Percentiles rank a stretch among this genome's conserved stretches.
Evolutionary conservation across 108 stramenopile genomes (phyloP).

Genomic region (Cyclostephanos tholiformis): DNA sequence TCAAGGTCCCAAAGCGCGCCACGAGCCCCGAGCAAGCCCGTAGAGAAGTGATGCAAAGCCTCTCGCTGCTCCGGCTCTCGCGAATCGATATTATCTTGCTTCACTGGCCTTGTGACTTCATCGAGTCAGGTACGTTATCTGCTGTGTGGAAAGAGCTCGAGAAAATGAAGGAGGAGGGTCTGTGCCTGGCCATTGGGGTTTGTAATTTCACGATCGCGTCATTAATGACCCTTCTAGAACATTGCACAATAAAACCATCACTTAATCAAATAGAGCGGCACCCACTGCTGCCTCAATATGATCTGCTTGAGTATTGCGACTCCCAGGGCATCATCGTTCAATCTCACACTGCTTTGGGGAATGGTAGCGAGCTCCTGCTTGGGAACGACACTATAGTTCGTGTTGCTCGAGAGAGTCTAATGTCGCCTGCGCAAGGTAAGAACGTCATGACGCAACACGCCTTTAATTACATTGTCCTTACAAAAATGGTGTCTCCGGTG

Average conservation of each 20-base stretch:
- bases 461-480: background rate
- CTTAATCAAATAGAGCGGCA: constrained; percentile 89
- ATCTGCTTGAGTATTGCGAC: constrained; percentile 70
- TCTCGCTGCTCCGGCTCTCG: constrained; percentile 41
- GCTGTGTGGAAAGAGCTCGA: constrained; percentile 87
- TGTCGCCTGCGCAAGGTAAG: constrained; percentile 57
- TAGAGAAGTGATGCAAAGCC: constrained; percentile 50
- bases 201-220: constrained; percentile 72
- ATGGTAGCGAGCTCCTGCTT: constrained; percentile 43
- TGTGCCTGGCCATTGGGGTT: constrained; percentile 68
- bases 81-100: constrained; percentile 69
- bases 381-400: constrained; percentile 25
- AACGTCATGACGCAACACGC: background rate
- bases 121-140: constrained; percentile 50
- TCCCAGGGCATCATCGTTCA: constrained; percentile 62
- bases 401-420: constrained; percentile 35
- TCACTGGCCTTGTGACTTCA: constrained; percentile 89
- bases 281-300: constrained; percentile 66
- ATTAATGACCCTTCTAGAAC: constrained; percentile 52
- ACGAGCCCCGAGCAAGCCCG: constrained; percentile 59
- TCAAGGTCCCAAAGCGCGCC: constrained; percentile 80
- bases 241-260: constrained; percentile 56
- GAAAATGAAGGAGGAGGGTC: constrained; percentile 51
- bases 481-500: background rate
- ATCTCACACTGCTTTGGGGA: constrained; percentile 66